Conservation (phyloP, 805 yeast genomes). For the Starmerella asiatica region DNA sequence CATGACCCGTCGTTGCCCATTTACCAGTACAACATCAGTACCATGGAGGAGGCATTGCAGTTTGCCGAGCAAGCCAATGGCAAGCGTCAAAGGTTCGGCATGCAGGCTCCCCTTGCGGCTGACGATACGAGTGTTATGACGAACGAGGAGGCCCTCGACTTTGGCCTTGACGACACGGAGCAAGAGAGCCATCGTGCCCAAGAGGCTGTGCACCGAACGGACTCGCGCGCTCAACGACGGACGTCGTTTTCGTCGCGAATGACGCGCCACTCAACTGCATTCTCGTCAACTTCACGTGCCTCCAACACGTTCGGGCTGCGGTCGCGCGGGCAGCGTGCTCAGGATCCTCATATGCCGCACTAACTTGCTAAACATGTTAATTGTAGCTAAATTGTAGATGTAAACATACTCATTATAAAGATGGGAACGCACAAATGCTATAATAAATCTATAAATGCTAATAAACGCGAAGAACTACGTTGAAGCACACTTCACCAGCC, state of each 20-base stretch:
- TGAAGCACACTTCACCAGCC: not conserved
- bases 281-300: constrained; percentile 6
- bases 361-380: not conserved
- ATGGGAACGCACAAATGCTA: not conserved
- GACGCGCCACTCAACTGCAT: constrained; percentile 6
- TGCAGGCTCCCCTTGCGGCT: constrained; percentile 4
- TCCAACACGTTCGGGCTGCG: constrained; percentile 8
- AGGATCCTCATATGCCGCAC: not conserved
- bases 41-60: constrained; percentile 42
- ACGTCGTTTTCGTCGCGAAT: constrained; percentile 6
- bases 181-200: too few relatives aligned
- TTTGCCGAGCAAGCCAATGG: constrained; percentile 8
- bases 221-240: not conserved
- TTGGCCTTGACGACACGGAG: constrained; percentile 9
- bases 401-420: not conserved
- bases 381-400: not conserved
- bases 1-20: constrained; percentile 27
- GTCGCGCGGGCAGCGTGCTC: constrained; percentile 3
- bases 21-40: constrained; percentile 35
- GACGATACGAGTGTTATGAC: not conserved
- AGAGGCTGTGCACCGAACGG: too few relatives aligned
- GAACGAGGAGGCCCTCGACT: not conserved
- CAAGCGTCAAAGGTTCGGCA: constrained; percentile 11
- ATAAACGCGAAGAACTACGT: not conserved
- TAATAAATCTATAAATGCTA: not conserved